Base-by-base conservation (phyloP, 305 asterid species). In the Salvia sclarea region DNA sequence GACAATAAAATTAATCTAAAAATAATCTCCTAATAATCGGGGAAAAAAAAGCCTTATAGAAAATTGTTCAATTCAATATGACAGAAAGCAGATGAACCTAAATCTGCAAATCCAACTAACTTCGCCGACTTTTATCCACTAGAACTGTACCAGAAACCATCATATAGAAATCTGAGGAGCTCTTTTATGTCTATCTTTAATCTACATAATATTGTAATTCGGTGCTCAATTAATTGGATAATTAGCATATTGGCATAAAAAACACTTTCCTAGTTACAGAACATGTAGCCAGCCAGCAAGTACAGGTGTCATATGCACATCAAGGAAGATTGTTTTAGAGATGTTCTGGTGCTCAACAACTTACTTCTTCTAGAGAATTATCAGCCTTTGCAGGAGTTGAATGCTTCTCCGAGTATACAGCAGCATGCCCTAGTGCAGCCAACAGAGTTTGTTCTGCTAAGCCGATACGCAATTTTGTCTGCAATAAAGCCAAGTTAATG, bases 391-490 rank as follows among this genome's bases (percentile, higher is more conserved):
- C 77, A 54, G 88, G 74, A 20, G 83, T 76, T 35, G 90, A 86
- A 68, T 81, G 83, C 85, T 83, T 86, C 73, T 84, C 86, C 17
- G 94, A 80, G 77, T 88, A 86, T 52, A 88, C 88, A 59, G 79
- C 84, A 69, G 97, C 97, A 73, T 89, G 96, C 17, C 96, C 95
- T 53, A 94, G 79, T 56, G 98, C 99, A 41, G 84, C 73, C 82
- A 95, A 83, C 44, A 91, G 94, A 45, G 98, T 95, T 82, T 88
- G 92, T 76, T 88, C 95, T 17, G 94, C 99, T 83, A 88, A 81
- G 71, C 97, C 98, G 64, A 91, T 89, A 45, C 95, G 96, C 73
- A 95, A 62, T 75, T 91, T 91, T 71, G 89, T 72, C 99, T 91
- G 94, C 88, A 82, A 41, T 64, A 40, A 66, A 79, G 71, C 60